Base-by-base conservation (phyloP, 495 filamentous ascomycete genomes). In the Penicillium argentinense region DNA sequence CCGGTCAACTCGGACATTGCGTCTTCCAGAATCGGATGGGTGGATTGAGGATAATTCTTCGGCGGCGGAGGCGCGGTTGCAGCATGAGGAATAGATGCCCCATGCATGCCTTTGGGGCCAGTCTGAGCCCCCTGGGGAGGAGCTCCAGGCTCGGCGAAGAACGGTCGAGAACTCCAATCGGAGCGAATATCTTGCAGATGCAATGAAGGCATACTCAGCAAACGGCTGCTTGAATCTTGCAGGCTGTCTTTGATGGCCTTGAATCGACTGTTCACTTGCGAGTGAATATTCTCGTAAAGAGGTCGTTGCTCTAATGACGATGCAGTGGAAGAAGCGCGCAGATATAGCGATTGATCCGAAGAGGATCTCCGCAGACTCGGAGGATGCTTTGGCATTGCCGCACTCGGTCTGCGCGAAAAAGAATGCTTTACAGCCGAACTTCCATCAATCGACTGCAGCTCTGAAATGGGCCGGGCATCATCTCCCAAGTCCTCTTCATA, bases 221-320 rank as follows among this genome's bases (percentile, higher is more conserved):
- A 69, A 42, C 81, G 84, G 63, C 90, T 88, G 46, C 77, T 88
- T 9, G 85, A 83, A 57, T 92, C 91, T 63, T 84, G 82, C 49
- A 84, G 80, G 62, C 83, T 95, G 60, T 97, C 92, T 56, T 82
- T 86, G 64, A 97, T 93, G 2, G 92, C 92, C 68, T 95, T 96
- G 54, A 93, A 71, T 22, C 92, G 79, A 45, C 86, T 88, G 54
- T 97, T 97, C 43, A 89, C 84, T 59, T 88, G 83, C 9, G 72
- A 66, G 34, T 84, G 80, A 5, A 95, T 80, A 67, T 92, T 75
- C 39, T 85, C 78, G 64, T 92, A 97, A 33, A 85, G 80, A n/a
- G 81, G 77, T 50, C 93, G 89, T 56, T 96, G 89, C 2, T 91
- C 92, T 5, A 95, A 71, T 1, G 91, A 95, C 0, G 91, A 90